Percentiles rank a stretch among this genome's conserved stretches.
Conservation (phyloP, 2,329 filamentous ascomycete genomes). For the Aspergillus ruber region DNA sequence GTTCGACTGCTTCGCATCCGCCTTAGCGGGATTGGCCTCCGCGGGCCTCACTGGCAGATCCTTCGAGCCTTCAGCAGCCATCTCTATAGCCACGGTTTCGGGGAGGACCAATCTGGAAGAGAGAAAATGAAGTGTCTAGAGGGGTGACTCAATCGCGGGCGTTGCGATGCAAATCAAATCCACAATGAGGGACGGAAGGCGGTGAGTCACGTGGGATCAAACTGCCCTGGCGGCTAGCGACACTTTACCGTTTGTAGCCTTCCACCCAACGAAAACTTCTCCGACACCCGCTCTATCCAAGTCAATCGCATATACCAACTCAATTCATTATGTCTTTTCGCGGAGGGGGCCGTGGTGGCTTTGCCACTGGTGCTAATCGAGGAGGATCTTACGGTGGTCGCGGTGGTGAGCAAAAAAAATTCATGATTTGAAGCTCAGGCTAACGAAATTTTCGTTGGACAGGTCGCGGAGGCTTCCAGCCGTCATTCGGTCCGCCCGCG, state of each 20-base stretch:
- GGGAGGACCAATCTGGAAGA: conserved; percentile 13
- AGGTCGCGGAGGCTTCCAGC: conserved; percentile 58
- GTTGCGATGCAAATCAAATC: conserved; percentile 12
- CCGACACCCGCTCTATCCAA: conserved; percentile 20
- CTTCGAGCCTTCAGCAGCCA: conserved; percentile 31
- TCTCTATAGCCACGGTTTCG: conserved; percentile 11
- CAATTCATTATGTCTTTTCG: conserved; percentile 57
- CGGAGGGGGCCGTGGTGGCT: conserved; percentile 48
- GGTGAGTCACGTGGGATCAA: conserved; percentile 29
- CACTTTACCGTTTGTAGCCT: conserved; percentile 41
- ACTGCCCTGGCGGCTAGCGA: conserved; percentile 31
- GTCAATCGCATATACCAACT: conserved; percentile 18
- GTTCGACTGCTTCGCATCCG: conserved; percentile 22
- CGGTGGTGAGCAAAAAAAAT: conserved; percentile 36
- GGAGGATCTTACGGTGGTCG: conserved; percentile 39
- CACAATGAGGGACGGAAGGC: conserved; percentile 24
- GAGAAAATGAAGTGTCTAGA: conserved; percentile 9
- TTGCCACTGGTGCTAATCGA: conserved; percentile 48
- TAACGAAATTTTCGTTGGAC: conserved; percentile 33
- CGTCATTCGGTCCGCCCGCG: conserved; percentile 57
- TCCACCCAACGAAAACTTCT: conserved; percentile 37
- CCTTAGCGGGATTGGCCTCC: conserved; percentile 28
- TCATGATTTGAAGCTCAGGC: conserved; percentile 12
- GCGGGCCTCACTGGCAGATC: conserved; percentile 32
- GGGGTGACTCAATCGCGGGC: conserved; percentile 1